Evolutionary conservation across 805 yeast genomes (phyloP), one percentile per base, ranked within the genome.

Genomic region (Ogataea thermomethanolica): DNA sequence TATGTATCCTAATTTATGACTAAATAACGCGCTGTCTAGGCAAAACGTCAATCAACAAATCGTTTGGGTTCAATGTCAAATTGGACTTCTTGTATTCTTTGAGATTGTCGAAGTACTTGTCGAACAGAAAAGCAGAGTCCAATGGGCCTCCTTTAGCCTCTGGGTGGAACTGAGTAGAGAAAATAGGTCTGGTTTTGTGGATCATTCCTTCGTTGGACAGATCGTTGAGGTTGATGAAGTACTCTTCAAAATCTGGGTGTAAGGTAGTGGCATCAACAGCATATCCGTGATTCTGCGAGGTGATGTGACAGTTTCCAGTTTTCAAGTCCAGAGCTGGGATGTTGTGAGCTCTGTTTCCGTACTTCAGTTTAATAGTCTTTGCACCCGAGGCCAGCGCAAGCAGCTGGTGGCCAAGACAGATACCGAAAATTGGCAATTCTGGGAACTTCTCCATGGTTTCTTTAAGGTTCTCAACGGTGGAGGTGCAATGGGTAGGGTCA

Each of bases 61-160:
- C 69, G 40, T 57, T 64, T 25, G 55, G 63, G 50, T 66, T 70
- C 48, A 70, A 69, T 44, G 68, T 67, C 39, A 70, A 59, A 43
- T 73, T 65, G 30, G 56, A 57, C 54, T 64, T 58, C 58, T 71
- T 75, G 72, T 76, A 88, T 33, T 66, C 67, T 33, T 69, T 72
- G 49, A 93, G 81, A 56, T 82, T 73, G 27, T 70, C 76, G 55
- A 93, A 80, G 67, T 86, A 93, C 65, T 81, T 87, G 71, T 93
- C 98, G 55, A 93, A 93, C 64, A 93, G 71, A 67, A 79, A 87
- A 2, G 88, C 76, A 10, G 96, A 85, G 66, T 93, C 99, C 56
- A 84, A 74, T 44, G 99, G 99, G 54, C 99, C 99, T 55, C 99
- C 98, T 70, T 89, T 91, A 43, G 99, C 98, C 67, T 93, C 99